Conservation (phyloP, 2,329 filamentous ascomycete genomes). For the Fusarium goolgardi region DNA sequence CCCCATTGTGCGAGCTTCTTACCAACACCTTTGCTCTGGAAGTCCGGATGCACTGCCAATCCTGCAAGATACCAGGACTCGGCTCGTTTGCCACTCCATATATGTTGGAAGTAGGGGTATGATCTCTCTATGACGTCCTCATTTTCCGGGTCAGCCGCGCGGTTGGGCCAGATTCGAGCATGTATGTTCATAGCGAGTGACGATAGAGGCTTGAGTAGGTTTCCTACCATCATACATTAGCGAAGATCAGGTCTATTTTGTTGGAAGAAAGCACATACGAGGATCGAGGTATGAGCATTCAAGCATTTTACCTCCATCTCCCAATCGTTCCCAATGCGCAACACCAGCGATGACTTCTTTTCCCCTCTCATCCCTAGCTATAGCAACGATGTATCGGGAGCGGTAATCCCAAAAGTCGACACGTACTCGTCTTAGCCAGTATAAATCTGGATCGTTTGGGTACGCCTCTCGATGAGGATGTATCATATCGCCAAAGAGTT, state of each 20-base stretch:
- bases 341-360: conserved; percentile 27
- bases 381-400: conserved; percentile 46
- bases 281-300: conserved; percentile 32
- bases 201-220: conserved; percentile 33
- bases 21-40: conserved; percentile 54
- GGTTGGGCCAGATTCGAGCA: conserved; percentile 19
- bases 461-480: conserved; percentile 50
- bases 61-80: conserved; percentile 54
- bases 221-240: conserved; percentile 6
- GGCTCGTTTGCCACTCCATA: conserved; percentile 39
- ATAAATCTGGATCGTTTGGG: conserved; percentile 48
- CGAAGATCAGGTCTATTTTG: too few relatives aligned
- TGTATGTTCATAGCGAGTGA: conserved; percentile 29
- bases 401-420: conserved; percentile 49
- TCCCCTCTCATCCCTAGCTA: conserved; percentile 32
- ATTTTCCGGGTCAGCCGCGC: conserved; percentile 20
- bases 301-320: conserved; percentile 27
- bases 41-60: conserved; percentile 54
- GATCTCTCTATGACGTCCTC: conserved; percentile 35
- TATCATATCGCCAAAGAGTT: conserved; percentile 51
- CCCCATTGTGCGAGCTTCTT: conserved; percentile 56
- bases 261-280: conserved; percentile 5
- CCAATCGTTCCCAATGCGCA: conserved; percentile 39
- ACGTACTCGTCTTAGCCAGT: conserved; percentile 47
- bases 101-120: conserved; percentile 29